Evolutionary conservation across 768 basidiomycete genomes (phyloP).

Genomic region (Serendipita sp.): DNA sequence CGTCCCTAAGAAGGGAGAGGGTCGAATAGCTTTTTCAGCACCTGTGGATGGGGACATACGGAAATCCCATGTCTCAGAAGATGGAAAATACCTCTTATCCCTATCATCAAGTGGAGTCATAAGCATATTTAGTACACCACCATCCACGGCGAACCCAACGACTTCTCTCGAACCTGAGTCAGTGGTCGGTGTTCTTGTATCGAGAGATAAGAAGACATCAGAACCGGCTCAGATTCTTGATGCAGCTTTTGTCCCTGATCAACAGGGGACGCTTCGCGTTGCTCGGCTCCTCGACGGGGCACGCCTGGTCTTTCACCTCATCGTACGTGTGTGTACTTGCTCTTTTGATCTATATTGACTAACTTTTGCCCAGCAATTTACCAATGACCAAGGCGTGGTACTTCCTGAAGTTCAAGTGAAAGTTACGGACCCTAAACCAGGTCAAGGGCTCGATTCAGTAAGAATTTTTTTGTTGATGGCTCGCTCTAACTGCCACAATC

Average conservation of each 20-base stretch:
- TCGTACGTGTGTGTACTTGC: constrained; percentile 23
- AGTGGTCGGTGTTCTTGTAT: background rate
- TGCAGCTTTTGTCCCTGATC: constrained; percentile 28
- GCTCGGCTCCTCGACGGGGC: constrained; percentile 40
- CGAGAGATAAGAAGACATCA: constrained; percentile 17
- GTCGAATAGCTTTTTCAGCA: constrained; percentile 41
- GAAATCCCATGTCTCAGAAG: constrained; percentile 7
- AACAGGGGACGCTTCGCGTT: constrained; percentile 32
- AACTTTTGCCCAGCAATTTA: constrained; percentile 29
- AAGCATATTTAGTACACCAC: constrained; percentile 38
- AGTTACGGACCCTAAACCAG: constrained; percentile 12
- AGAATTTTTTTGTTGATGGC: background rate
- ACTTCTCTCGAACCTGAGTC: constrained; percentile 5
- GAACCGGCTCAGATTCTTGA: constrained; percentile 25
- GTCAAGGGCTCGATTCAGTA: constrained; percentile 12
- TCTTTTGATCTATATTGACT: constrained; percentile 1
- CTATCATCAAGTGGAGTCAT: constrained; percentile 46
- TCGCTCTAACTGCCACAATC: background rate
- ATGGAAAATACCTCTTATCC: constrained; percentile 28
- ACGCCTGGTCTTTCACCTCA: constrained; percentile 40
- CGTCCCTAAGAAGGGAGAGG: constrained; percentile 28
- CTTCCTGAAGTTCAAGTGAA: constrained; percentile 27
- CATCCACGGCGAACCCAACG: constrained; percentile 12
- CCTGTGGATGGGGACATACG: constrained; percentile 51
- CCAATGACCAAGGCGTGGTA: constrained; percentile 37